phyloP scores from a whole-genome alignment of 208 protist genomes.

The Trypanosoma platydactyli region DNA sequence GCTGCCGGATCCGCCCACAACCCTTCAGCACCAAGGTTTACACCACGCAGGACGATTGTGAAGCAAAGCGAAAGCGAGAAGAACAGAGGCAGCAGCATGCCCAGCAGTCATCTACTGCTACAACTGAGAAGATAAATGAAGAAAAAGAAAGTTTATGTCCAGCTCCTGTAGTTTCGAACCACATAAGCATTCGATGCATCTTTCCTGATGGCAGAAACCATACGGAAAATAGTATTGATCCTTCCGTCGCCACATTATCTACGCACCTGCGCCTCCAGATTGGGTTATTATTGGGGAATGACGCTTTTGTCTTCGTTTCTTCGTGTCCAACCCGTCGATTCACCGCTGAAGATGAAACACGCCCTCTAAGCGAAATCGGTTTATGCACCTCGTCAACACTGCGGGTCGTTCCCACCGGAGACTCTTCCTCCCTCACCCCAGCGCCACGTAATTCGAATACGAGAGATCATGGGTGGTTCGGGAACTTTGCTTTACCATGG shows the following conservation, averaged over 20 bases:
- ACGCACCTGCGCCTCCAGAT: conserved; percentile 48
- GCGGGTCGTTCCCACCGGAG: conserved; percentile 50
- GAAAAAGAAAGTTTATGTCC: background rate
- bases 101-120: background rate
- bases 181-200: conserved; percentile 58
- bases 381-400: conserved; percentile 47
- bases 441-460: background rate
- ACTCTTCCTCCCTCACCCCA: background rate
- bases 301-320: conserved; percentile 54
- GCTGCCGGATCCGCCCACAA: background rate
- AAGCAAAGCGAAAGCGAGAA: background rate
- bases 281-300: conserved; percentile 27
- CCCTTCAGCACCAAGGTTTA: background rate
- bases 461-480: conserved; percentile 1
- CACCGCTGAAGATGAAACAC: conserved; percentile 42
- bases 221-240: conserved; percentile 37
- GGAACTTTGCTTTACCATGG: conserved; percentile 8
- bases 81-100: background rate
- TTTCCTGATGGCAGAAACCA: conserved; percentile 55
- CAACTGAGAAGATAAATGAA: background rate
- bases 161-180: background rate
- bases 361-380: conserved; percentile 38
- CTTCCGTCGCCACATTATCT: conserved; percentile 39
- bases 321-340: conserved; percentile 54
- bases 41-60: background rate